Conservation (phyloP, 2,329 filamentous ascomycete genomes). For the Penicillium fuscoglaucum region DNA sequence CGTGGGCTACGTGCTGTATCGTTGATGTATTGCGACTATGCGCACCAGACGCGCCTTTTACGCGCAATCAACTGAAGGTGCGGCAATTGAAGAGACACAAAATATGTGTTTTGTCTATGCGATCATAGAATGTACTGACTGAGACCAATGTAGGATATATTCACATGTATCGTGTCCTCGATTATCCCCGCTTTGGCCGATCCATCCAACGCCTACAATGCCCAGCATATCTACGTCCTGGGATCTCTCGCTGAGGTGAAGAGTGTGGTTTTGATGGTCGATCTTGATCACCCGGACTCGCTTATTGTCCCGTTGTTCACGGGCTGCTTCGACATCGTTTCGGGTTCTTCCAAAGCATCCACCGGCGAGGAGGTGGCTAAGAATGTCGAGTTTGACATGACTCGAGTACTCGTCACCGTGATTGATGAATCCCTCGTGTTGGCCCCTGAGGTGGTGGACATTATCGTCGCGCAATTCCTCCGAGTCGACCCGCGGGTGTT, state of each 20-base stretch:
- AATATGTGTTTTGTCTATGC: constrained; percentile 2
- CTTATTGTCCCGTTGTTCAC: constrained; percentile 81
- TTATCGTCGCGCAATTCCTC: constrained; percentile 93
- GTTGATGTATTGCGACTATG: constrained; percentile 92
- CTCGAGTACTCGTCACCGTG: constrained; percentile 75
- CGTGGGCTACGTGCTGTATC: constrained; percentile 82
- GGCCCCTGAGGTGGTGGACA: constrained; percentile 79
- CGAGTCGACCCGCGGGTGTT: constrained; percentile 71
- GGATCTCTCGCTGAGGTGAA: constrained; percentile 88
- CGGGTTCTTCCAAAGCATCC: constrained; percentile 70
- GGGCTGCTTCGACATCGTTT: constrained; percentile 87
- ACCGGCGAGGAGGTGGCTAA: constrained; percentile 83
- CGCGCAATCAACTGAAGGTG: constrained; percentile 84
- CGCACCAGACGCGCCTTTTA: constrained; percentile 93
- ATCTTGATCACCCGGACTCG: constrained; percentile 77
- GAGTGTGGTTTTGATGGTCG: constrained; percentile 87
- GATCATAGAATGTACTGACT: neutral
- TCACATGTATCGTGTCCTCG: constrained; percentile 79
- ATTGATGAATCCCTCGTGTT: constrained; percentile 82
- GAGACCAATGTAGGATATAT: constrained; percentile 70
- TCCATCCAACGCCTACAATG: constrained; percentile 85
- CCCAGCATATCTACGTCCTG: constrained; percentile 88
- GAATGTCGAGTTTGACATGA: constrained; percentile 92
- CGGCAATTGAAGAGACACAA: constrained; percentile 26
- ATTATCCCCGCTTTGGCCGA: constrained; percentile 84